Evolutionary conservation across 1,284 basidiomycete species (phyloP), one percentile per base, ranked within the genome.

Genomic region (Ustilago lituana): DNA sequence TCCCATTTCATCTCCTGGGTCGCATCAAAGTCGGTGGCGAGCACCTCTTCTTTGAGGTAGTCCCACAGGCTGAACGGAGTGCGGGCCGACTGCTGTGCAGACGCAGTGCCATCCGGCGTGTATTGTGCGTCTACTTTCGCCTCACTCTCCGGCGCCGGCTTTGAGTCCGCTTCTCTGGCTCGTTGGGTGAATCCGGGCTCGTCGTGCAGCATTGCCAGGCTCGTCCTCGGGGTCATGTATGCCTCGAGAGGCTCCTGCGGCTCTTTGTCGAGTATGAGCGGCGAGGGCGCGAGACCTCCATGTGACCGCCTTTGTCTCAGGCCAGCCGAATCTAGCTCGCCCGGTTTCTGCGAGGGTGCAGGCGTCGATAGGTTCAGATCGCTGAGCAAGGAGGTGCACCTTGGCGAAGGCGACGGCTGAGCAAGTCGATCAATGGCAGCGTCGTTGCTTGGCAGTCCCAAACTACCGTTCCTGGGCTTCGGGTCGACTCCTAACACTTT

Each of bases 1-100:
- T 98, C 96, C 91, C 93, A 93, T 83, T 94, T 94, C 72, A 94
- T 84, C 80, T 95, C 93, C 77, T 95, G 92, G 62, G 93, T 91
- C 0, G 90, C 92, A 82, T 95, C 93, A 81, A 93, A 91, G 84
- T 94, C 93, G 27, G 91, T 94, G 0, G 91, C 92, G 8, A 94
- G 84, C 14, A 95, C 85, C 77, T 83, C 81, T 76, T 94, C 92
- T 20, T 89, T 86, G 23, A 96, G 85, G 81, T 96, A 94, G 68
- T 95, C 93, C 93, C 93, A 95, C 20, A 96, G 79, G 10, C 92
- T 93, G 79, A 76, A 70, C 4, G 77, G 66, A 19, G 61, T 57
- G 20, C 15, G 33, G 35, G 58, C 56, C 11, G 56, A 37, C 4
- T 49, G 59, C 14, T 9, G 6, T 20, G 43, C 17, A 4, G n/a